phyloP scores from a whole-genome alignment of 768 basidiomycete genomes.

The Filobasidium wieringae region DNA sequence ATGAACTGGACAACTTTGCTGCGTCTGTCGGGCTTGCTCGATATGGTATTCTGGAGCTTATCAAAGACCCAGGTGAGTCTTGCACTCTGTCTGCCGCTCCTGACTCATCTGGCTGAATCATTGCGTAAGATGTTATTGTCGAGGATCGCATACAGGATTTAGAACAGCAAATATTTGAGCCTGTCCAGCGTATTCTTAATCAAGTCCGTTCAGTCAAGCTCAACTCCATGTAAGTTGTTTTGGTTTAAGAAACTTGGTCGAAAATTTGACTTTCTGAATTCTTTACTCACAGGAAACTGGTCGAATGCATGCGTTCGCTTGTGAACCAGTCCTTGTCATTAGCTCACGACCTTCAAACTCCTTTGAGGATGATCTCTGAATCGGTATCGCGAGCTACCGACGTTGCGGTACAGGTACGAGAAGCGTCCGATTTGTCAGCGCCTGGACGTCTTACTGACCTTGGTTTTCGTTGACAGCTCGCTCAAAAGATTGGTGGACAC shows the following conservation, averaged over 20 bases:
- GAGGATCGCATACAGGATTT: slow-evolving; percentile 67
- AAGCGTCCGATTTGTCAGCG: not conserved
- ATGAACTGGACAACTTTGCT: slow-evolving; percentile 85
- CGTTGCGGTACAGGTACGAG: slow-evolving; percentile 74
- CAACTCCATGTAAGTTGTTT: slow-evolving; percentile 58
- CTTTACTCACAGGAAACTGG: slow-evolving; percentile 58
- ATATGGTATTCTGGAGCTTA: slow-evolving; percentile 61
- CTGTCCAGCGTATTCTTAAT: slow-evolving; percentile 69
- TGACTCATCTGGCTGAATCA: not conserved
- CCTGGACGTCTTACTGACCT: not conserved
- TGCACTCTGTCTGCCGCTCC: not conserved
- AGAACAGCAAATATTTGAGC: slow-evolving; percentile 63
- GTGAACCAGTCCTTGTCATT: slow-evolving; percentile 60
- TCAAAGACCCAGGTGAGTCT: slow-evolving; percentile 61
- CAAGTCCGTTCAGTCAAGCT: slow-evolving; percentile 69
- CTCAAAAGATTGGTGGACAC: slow-evolving; percentile 77
- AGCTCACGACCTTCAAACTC: slow-evolving; percentile 38
- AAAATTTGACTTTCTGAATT: not conserved
- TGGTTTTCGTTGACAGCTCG: slow-evolving; percentile 48
- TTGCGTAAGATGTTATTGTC: slow-evolving; percentile 54
- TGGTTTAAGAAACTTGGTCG: slow-evolving; percentile 1
- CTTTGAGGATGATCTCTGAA: slow-evolving; percentile 24
- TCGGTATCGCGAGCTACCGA: slow-evolving; percentile 68
- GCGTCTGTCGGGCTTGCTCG: slow-evolving; percentile 82
- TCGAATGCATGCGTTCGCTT: slow-evolving; percentile 71